Evolutionary conservation across 2,329 filamentous ascomycete species (phyloP).

Genomic region (Emericellopsis atlantica): DNA sequence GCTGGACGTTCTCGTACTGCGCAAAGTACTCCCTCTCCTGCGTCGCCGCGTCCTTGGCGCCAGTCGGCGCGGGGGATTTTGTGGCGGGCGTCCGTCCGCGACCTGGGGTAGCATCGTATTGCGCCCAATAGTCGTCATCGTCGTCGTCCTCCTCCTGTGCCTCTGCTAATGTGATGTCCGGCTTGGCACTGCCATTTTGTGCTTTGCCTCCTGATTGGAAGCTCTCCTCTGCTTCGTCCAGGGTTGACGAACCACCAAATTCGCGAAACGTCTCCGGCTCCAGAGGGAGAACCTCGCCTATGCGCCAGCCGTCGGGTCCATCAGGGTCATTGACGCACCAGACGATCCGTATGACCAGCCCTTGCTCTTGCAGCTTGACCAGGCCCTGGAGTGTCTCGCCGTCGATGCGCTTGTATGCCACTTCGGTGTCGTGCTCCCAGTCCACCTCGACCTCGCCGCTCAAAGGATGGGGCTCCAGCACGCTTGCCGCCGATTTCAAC

Average conservation of each 20-base stretch:
- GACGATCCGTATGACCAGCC: constrained; percentile 51
- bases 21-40: constrained; percentile 63
- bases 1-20: constrained; percentile 66
- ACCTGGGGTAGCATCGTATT: constrained; percentile 60
- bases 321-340: constrained; percentile 56
- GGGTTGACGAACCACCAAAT: constrained; percentile 35
- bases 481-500: constrained; percentile 48
- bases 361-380: constrained; percentile 47
- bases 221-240: constrained; percentile 48
- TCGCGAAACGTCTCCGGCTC: constrained; percentile 44
- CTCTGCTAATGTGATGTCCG: constrained; percentile 5
- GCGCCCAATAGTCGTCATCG: constrained; percentile 70
- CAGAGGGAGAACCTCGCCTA: constrained; percentile 54
- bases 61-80: constrained; percentile 49
- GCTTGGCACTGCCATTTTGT: constrained; percentile 3
- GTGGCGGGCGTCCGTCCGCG: constrained; percentile 47
- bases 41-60: constrained; percentile 13
- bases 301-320: constrained; percentile 54
- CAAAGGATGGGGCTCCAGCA: constrained; percentile 67
- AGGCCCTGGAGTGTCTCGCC: constrained; percentile 62
- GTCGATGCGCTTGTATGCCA: constrained; percentile 57
- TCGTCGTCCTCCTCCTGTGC: constrained; percentile 37
- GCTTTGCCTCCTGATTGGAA: constrained; percentile 21
- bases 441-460: constrained; percentile 71
- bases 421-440: constrained; percentile 49